These are phyloP conservation scores for Solanum sitiens DNA, from an alignment of 257 asterid genomes.

Conservation along the genomic window DNA sequence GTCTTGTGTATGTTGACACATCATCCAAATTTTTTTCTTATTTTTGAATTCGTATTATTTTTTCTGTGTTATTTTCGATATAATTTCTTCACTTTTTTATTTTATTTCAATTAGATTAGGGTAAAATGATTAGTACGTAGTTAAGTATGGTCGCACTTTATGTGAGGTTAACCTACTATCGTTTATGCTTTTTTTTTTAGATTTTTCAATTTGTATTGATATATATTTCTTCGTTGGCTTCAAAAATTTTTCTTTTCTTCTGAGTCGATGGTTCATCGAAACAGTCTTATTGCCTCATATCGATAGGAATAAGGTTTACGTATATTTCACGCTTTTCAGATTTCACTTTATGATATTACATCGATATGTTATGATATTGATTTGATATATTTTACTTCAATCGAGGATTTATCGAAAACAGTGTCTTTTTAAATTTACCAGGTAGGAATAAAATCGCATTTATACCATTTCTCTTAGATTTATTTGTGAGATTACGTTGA, in stretches of 20 bases:
- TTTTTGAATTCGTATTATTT: background rate
- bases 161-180: background rate
- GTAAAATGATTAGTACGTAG: background rate
- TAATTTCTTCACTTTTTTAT: background rate
- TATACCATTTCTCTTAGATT: accelerated
- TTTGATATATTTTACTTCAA: background rate
- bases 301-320: too few relatives aligned
- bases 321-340: too few relatives aligned
- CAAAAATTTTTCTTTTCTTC: background rate
- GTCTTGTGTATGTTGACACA: background rate
- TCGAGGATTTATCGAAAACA: accelerated
- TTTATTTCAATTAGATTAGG: background rate
- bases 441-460: accelerated
- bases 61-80: background rate
- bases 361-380: background rate
- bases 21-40: background rate
- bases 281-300: background rate
- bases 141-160: background rate
- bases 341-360: background rate
- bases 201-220: background rate
- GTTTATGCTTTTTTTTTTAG: background rate
- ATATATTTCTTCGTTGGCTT: background rate
- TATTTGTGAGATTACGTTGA: background rate
- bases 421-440: accelerated
- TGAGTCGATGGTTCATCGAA: background rate